Conservation (phyloP, 2,329 filamentous ascomycete genomes). For the Cercospora zeina region DNA sequence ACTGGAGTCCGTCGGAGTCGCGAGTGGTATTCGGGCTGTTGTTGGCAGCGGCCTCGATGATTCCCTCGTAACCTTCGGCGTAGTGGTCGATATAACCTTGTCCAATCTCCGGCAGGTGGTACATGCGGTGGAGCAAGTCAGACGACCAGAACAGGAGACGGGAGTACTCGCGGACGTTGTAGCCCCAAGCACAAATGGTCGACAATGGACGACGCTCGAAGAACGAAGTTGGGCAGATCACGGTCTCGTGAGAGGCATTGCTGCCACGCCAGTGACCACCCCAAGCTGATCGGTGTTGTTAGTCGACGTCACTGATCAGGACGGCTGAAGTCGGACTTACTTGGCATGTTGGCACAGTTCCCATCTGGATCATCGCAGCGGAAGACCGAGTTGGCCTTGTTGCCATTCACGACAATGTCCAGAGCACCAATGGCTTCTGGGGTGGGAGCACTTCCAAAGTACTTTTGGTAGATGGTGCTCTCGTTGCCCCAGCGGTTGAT, state of each 20-base stretch:
- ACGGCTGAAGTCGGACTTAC: slow-evolving; percentile 8
- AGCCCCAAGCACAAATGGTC: slow-evolving; percentile 63
- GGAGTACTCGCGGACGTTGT: slow-evolving; percentile 58
- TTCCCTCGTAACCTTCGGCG: slow-evolving; percentile 58
- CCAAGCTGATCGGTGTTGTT: slow-evolving; percentile 51
- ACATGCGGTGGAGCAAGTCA: slow-evolving; percentile 66
- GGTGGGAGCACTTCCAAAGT: slow-evolving; percentile 63
- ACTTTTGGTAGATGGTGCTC: slow-evolving; percentile 63
- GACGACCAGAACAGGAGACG: slow-evolving; percentile 65
- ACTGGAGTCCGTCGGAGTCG: slow-evolving; percentile 65
- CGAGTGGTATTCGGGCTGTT: slow-evolving; percentile 53
- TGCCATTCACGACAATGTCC: slow-evolving; percentile 59
- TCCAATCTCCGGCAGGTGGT: slow-evolving; percentile 62
- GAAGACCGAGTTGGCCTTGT: slow-evolving; percentile 61
- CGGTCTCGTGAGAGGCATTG: slow-evolving; percentile 66
- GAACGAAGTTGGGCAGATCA: slow-evolving; percentile 67
- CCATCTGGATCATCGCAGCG: slow-evolving; percentile 68
- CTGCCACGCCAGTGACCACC: slow-evolving; percentile 67
- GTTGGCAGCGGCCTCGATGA: slow-evolving; percentile 55
- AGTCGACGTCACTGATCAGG: neutral
- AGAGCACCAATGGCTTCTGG: slow-evolving; percentile 63
- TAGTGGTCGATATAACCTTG: slow-evolving; percentile 64
- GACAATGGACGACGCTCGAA: slow-evolving; percentile 57
- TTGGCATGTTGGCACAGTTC: slow-evolving; percentile 53
- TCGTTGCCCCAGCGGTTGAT: slow-evolving; percentile 59